These are phyloP conservation scores for Vicia faba DNA, from an alignment of 306 rosid genomes.

Conservation along the genomic window DNA sequence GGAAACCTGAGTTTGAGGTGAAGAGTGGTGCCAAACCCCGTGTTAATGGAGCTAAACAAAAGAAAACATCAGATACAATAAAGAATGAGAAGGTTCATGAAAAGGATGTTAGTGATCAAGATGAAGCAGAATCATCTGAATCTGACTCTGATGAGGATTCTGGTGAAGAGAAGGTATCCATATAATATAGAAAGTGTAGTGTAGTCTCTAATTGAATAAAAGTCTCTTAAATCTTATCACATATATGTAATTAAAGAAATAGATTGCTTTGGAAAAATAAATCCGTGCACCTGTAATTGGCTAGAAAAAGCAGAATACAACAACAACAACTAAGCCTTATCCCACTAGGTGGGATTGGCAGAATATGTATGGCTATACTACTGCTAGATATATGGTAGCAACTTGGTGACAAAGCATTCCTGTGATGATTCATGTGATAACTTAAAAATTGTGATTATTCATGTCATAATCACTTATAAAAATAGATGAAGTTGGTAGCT, in stretches of 20 bases:
- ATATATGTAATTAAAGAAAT: background rate
- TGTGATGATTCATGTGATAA: slow-evolving; percentile 11
- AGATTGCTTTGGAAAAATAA: slow-evolving; percentile 18
- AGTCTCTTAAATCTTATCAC: background rate
- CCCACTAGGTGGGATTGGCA: too few relatives aligned
- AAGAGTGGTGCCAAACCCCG: slow-evolving; percentile 34
- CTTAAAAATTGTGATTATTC: slow-evolving; percentile 1
- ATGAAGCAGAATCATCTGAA: slow-evolving; percentile 36
- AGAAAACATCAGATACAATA: slow-evolving; percentile 40
- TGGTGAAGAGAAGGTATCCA: slow-evolving; percentile 41
- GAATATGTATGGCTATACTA: background rate
- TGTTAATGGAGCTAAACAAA: slow-evolving; percentile 33
- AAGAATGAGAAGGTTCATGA: slow-evolving; percentile 40
- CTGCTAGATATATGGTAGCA: slow-evolving; percentile 24
- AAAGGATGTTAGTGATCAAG: slow-evolving; percentile 32
- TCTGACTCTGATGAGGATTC: slow-evolving; percentile 52
- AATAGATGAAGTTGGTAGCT: slow-evolving; percentile 8
- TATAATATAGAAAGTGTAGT: slow-evolving; percentile 22
- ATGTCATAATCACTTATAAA: slow-evolving; percentile 10
- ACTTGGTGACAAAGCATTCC: slow-evolving; percentile 4
- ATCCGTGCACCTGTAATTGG: slow-evolving; percentile 6
- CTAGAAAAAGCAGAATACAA: background rate
- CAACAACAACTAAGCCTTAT: too few relatives aligned
- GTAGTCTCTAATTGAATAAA: slow-evolving; percentile 7
- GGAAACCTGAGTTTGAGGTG: slow-evolving; percentile 35